A percentile compares a stretch with the other conserved stretches of the same genome.
These are phyloP conservation scores for Phtheirospermum japonicum DNA, from an alignment of 257 asterid genomes.

Conservation along the genomic window DNA sequence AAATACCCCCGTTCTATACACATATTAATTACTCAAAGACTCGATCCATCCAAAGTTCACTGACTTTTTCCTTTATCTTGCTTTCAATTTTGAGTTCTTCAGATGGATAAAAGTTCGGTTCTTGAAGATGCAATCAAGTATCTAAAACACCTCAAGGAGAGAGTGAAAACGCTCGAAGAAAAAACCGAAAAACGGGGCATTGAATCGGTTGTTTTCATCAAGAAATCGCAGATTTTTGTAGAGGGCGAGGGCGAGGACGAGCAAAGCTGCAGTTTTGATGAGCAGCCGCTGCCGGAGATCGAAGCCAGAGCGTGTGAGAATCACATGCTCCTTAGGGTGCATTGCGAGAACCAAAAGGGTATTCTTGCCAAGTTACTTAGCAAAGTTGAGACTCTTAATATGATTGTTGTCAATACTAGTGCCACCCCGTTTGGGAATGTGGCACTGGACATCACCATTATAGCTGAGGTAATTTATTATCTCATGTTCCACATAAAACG, in stretches of 20 bases:
- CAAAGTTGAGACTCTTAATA: slow-evolving; percentile 42
- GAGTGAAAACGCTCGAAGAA: slow-evolving; percentile 41
- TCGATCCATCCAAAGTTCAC: too few species aligned
- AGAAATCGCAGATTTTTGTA: slow-evolving; percentile 34
- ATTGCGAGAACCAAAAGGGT: slow-evolving; percentile 42
- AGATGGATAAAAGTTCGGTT: slow-evolving; percentile 51
- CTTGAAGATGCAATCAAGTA: slow-evolving; percentile 45
- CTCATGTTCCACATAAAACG: too few species aligned
- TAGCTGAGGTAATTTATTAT: slow-evolving; percentile 46
- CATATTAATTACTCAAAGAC: too few species aligned
- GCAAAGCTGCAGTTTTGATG: slow-evolving; percentile 22
- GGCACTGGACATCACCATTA: slow-evolving; percentile 38
- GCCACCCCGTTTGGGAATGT: slow-evolving; percentile 37
- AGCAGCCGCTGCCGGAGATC: slow-evolving; percentile 40
- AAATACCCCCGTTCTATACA: too few species aligned
- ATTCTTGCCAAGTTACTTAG: slow-evolving; percentile 32
- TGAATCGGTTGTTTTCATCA: slow-evolving; percentile 35
- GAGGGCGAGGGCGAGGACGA: slow-evolving; percentile 45
- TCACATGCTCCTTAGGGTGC: slow-evolving; percentile 36
- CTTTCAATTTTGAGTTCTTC: neutral
- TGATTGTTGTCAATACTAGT: slow-evolving; percentile 35
- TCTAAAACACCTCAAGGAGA: slow-evolving; percentile 34
- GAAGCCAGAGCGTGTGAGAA: slow-evolving; percentile 38
- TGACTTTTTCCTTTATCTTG: too few species aligned
- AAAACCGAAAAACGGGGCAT: slow-evolving; percentile 24